Conservation (phyloP, 192 early-diverging fungal species). For the Rhizophagus prolifer region DNA sequence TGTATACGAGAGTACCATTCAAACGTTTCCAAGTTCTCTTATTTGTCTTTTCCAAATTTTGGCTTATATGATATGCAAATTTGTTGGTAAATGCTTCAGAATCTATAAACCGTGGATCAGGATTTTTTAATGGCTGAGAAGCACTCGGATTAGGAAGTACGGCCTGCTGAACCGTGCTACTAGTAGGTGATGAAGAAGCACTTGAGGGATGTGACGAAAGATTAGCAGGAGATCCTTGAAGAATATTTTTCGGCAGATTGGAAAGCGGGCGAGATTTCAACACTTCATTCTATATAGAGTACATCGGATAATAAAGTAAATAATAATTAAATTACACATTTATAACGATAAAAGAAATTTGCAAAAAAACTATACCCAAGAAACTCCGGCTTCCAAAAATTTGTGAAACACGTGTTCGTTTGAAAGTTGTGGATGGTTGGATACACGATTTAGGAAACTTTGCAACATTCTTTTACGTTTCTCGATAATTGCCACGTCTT, state of each 20-base stretch:
- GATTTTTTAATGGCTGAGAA: constrained; percentile 58
- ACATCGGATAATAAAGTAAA: background rate
- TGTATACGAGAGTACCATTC: constrained; percentile 42
- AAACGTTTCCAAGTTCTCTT: constrained; percentile 70
- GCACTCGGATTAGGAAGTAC: constrained; percentile 54
- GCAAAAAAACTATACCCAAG: constrained; percentile 52
- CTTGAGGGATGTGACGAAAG: constrained; percentile 22
- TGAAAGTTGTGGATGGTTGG: constrained; percentile 82
- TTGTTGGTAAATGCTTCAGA: constrained; percentile 91
- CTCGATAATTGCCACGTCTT: constrained; percentile 88
- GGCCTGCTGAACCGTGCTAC: constrained; percentile 22
- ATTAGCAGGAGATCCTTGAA: constrained; percentile 55
- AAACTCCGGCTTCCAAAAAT: constrained; percentile 81
- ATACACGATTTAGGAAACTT: constrained; percentile 89
- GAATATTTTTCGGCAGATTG: constrained; percentile 65
- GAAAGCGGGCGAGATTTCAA: constrained; percentile 70
- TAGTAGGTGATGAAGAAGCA: constrained; percentile 30
- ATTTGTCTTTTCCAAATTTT: constrained; percentile 71
- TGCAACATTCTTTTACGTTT: constrained; percentile 91
- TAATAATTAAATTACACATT: background rate
- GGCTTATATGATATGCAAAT: constrained; percentile 78
- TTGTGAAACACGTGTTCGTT: constrained; percentile 89
- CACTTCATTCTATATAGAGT: constrained; percentile 57
- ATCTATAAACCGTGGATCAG: constrained; percentile 84
- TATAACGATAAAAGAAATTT: background rate